Conservation (phyloP, 306 rosid species). For the Trifolium pratense region DNA sequence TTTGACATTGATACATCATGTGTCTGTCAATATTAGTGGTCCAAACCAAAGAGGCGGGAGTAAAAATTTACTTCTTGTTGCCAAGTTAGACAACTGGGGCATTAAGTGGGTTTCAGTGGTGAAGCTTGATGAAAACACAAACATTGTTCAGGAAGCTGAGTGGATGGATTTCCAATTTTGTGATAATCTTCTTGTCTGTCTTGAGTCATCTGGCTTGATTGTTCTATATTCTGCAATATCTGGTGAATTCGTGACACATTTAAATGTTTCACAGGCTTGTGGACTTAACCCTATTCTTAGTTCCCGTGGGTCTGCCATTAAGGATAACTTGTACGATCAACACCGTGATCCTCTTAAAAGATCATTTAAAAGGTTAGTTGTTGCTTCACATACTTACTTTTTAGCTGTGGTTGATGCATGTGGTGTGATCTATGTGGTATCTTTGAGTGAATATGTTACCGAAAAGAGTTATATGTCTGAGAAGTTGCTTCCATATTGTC, state of each 20-base stretch:
- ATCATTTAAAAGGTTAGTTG: constrained; percentile 73
- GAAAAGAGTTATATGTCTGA: constrained; percentile 50
- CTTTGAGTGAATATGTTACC: constrained; percentile 49
- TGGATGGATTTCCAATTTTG: constrained; percentile 85
- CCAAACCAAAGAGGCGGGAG: constrained; percentile 47
- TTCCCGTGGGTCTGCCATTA: constrained; percentile 46
- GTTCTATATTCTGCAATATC: constrained; percentile 68
- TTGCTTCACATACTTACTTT: constrained; percentile 72
- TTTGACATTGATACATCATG: constrained; percentile 53
- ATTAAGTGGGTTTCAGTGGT: constrained; percentile 79
- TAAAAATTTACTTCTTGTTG: constrained; percentile 70
- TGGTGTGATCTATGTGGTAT: constrained; percentile 77
- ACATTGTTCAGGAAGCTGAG: constrained; percentile 49
- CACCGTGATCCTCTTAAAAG: constrained; percentile 47
- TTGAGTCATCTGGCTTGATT: constrained; percentile 71
- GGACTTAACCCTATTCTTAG: constrained; percentile 53
- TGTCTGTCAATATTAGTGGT: constrained; percentile 47
- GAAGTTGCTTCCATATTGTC: constrained; percentile 65
- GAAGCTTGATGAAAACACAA: constrained; percentile 69
- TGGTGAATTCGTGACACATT: constrained; percentile 71
- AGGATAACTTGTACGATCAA: constrained; percentile 44
- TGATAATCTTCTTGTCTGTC: constrained; percentile 77
- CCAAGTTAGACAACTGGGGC: constrained; percentile 63
- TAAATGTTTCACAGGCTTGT: constrained; percentile 65
- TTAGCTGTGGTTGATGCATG: constrained; percentile 78